These are phyloP conservation scores for Epichloe gansuensis DNA, from an alignment of 2,329 filamentous ascomycete species.

Conservation along the genomic window DNA sequence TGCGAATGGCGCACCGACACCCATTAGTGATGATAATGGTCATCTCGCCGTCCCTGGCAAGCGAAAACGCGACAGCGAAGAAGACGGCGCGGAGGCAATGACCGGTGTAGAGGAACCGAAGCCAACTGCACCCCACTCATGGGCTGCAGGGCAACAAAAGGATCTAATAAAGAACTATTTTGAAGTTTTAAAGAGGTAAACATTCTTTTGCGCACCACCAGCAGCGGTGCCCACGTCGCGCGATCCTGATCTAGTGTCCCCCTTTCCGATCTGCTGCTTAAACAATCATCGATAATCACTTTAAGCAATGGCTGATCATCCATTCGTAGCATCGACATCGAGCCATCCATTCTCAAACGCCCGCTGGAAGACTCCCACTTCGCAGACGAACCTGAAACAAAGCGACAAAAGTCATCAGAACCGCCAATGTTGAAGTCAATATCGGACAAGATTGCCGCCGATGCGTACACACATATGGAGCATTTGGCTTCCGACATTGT, in stretches of 20 bases:
- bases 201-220: constrained; percentile 4
- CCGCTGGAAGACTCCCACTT: constrained; percentile 32
- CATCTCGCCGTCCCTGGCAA: constrained; percentile 32
- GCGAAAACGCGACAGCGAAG: constrained; percentile 45
- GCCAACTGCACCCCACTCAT: constrained; percentile 11
- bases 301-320: constrained; percentile 18
- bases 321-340: constrained; percentile 38
- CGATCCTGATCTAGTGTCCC: not conserved
- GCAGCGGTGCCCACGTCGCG: not conserved
- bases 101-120: constrained; percentile 15
- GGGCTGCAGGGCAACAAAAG: constrained; percentile 19
- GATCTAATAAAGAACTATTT: constrained; percentile 27
- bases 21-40: constrained; percentile 18
- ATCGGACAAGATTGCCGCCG: constrained; percentile 39
- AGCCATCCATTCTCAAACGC: constrained; percentile 42
- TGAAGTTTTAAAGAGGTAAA: constrained; percentile 27
- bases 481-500: constrained; percentile 50
- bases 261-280: not conserved
- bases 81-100: constrained; percentile 24
- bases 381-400: constrained; percentile 41
- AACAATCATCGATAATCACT: not conserved
- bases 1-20: constrained; percentile 30
- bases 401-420: constrained; percentile 47
- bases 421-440: constrained; percentile 30
- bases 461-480: constrained; percentile 48